Evolutionary conservation across 2,329 filamentous ascomycete genomes (phyloP).

Genomic region (Xylariaceae sp.): DNA sequence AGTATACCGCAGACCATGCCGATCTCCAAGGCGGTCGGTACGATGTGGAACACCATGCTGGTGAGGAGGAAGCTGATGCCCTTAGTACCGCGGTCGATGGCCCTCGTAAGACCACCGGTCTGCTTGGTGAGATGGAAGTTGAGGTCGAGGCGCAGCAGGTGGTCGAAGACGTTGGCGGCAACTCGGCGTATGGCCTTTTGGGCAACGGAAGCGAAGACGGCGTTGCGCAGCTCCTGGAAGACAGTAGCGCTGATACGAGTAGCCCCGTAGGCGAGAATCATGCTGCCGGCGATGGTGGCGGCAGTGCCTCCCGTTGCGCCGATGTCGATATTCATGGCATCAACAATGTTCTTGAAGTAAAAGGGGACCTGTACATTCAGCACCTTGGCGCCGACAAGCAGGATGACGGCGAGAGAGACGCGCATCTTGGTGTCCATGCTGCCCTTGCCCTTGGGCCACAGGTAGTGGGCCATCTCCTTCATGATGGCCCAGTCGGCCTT

Average conservation of each 20-base stretch:
- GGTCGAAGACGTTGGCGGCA: constrained; percentile 87
- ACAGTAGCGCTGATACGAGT: constrained; percentile 85
- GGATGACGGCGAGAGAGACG: constrained; percentile 76
- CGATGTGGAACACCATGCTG: constrained; percentile 97
- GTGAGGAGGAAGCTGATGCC: constrained; percentile 96
- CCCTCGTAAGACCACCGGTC: constrained; percentile 88
- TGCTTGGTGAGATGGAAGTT: constrained; percentile 93
- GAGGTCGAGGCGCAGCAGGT: constrained; percentile 82
- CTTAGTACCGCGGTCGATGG: constrained; percentile 95
- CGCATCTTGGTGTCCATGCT: constrained; percentile 76
- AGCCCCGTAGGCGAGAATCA: constrained; percentile 89
- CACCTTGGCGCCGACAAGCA: constrained; percentile 88
- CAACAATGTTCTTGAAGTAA: constrained; percentile 98
- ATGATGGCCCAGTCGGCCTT: constrained; percentile 99
- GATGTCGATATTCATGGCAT: constrained; percentile 96
- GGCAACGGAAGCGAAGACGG: constrained; percentile 92
- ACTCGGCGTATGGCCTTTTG: constrained; percentile 94
- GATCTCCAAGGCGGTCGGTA: constrained; percentile 92
- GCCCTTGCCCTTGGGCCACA: constrained; percentile 86
- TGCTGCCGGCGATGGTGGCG: constrained; percentile 81
- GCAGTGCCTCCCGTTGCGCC: constrained; percentile 83
- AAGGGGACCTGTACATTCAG: constrained; percentile 98
- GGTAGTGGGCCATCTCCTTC: constrained; percentile 92
- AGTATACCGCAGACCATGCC: constrained; percentile 93
- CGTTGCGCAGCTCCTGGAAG: constrained; percentile 92